Conservation (phyloP, 2,329 filamentous ascomycete genomes). For the Ceratocystis alfenasii region DNA sequence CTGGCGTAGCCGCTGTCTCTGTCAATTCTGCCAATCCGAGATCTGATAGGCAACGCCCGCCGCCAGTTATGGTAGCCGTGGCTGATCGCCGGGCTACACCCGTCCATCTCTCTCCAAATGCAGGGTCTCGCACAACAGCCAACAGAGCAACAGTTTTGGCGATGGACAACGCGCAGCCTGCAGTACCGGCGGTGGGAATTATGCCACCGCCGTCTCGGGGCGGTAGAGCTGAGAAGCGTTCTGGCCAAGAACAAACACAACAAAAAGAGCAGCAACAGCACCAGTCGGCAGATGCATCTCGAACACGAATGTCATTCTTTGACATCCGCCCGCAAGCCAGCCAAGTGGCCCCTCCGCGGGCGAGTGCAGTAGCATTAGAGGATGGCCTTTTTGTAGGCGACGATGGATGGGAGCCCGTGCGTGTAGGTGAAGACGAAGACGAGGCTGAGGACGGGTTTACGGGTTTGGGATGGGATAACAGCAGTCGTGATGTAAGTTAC, state of each 20-base stretch:
- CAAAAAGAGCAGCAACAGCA: not conserved
- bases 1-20: slow-evolving; percentile 12
- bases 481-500: slow-evolving; percentile 45
- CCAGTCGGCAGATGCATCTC: not conserved
- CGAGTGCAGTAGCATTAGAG: slow-evolving; percentile 48
- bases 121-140: not conserved
- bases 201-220: slow-evolving; percentile 27
- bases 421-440: slow-evolving; percentile 38
- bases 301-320: slow-evolving; percentile 27
- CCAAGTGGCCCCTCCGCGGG: slow-evolving; percentile 39
- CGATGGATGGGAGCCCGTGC: slow-evolving; percentile 61
- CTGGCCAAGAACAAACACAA: not conserved
- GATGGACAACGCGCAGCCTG: slow-evolving; percentile 28
- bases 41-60: not conserved
- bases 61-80: not conserved
- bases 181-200: slow-evolving; percentile 26
- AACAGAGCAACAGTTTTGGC: not conserved
- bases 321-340: slow-evolving; percentile 37
- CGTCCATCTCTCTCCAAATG: not conserved
- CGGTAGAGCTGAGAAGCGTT: not conserved
- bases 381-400: slow-evolving; percentile 61
- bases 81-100: slow-evolving; percentile 1
- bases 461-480: slow-evolving; percentile 63
- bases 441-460: slow-evolving; percentile 54
- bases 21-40: not conserved